Conservation (phyloP, 257 asterid species). For the Echites panduratus region DNA sequence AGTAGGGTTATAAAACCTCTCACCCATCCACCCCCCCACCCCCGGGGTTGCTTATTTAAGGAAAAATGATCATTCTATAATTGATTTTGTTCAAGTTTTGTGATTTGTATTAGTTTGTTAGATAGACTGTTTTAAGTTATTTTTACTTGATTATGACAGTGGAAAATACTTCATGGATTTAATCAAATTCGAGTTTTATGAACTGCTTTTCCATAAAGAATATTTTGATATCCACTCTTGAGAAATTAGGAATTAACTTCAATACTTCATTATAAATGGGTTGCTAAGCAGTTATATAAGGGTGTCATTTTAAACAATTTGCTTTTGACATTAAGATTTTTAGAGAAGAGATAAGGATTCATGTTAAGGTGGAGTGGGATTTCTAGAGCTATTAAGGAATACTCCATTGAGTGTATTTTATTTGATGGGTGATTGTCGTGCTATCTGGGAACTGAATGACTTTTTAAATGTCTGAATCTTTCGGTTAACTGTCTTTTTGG, state of each 20-base stretch:
- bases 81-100: no score
- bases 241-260: neutral
- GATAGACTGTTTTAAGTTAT: neutral
- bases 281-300: neutral
- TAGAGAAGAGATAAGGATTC: neutral
- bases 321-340: neutral
- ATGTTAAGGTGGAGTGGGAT: neutral
- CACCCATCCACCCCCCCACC: no score
- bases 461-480: neutral
- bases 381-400: neutral
- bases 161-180: neutral
- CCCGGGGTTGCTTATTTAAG: neutral
- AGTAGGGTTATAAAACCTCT: conserved; percentile 39
- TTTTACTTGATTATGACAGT: neutral
- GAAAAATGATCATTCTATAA: neutral
- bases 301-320: neutral
- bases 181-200: neutral
- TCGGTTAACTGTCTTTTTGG: neutral
- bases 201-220: neutral
- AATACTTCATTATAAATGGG: no score
- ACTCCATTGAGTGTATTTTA: neutral
- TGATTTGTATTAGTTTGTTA: neutral
- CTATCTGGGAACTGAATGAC: neutral
- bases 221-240: neutral
- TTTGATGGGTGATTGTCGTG: neutral